Evolutionary conservation across 805 yeast genomes (phyloP).

Genomic region (Lipomyces chichibuensis): DNA sequence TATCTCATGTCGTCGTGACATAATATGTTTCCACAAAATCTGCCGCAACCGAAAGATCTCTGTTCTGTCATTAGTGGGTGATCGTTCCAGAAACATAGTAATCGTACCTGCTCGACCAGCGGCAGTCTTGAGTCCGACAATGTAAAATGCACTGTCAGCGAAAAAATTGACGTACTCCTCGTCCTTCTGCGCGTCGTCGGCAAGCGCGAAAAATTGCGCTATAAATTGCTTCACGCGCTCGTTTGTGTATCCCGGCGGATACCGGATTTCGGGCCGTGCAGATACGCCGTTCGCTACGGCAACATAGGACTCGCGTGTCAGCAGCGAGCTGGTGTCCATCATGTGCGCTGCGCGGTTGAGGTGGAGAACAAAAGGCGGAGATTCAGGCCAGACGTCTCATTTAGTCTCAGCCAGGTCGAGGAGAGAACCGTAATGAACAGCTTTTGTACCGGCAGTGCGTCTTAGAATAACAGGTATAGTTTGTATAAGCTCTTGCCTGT

Average conservation of each 20-base stretch:
- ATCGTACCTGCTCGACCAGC: slow-evolving; percentile 21
- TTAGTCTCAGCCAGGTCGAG: background rate
- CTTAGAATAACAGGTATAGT: too few species aligned
- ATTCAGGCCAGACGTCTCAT: background rate
- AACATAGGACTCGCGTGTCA: background rate
- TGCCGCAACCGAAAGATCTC: slow-evolving; percentile 11
- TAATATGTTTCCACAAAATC: slow-evolving; percentile 5
- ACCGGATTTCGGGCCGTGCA: slow-evolving; percentile 7
- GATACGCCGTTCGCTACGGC: background rate
- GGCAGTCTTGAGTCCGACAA: slow-evolving; percentile 19
- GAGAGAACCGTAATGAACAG: too few species aligned
- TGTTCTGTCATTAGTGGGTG: background rate
- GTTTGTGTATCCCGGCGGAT: slow-evolving; percentile 15
- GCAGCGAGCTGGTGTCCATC: slow-evolving; percentile 2
- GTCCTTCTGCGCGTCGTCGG: slow-evolving; percentile 14
- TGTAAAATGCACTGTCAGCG: slow-evolving; percentile 20
- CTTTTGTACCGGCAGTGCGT: too few species aligned
- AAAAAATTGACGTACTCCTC: slow-evolving; percentile 18
- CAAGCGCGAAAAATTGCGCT: slow-evolving; percentile 12
- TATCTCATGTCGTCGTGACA: slow-evolving; percentile 14
- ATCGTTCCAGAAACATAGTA: background rate
- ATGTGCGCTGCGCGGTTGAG: background rate
- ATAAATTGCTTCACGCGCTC: slow-evolving; percentile 19
- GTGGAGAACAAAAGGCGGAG: background rate
- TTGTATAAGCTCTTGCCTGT: too few species aligned